These are phyloP conservation scores for Sporothrix curviconia DNA, from an alignment of 2,329 filamentous ascomycete genomes.

Conservation along the genomic window DNA sequence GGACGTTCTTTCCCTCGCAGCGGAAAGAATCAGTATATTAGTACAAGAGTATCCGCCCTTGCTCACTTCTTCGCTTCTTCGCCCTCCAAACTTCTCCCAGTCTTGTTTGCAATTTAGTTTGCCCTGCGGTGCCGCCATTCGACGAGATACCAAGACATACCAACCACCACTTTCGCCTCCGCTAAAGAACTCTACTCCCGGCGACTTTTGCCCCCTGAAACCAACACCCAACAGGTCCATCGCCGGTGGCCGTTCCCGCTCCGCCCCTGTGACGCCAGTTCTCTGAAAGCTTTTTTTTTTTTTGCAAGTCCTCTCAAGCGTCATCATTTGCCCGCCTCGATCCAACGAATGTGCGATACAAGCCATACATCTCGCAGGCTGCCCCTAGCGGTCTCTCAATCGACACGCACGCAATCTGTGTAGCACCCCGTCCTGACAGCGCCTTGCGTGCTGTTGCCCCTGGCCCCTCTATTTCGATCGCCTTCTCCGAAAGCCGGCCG, in stretches of 20 bases:
- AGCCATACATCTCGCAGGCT: constrained; percentile 1
- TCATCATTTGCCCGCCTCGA: not conserved
- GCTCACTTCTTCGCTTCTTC: not conserved
- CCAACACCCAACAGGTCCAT: too few relatives aligned
- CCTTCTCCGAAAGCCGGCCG: constrained; percentile 1
- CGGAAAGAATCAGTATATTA: not conserved
- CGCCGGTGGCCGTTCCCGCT: not conserved
- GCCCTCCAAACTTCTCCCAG: too few relatives aligned
- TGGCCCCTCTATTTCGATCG: not conserved
- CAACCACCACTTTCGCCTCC: too few relatives aligned
- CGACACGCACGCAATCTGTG: not conserved
- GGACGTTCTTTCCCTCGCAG: not conserved
- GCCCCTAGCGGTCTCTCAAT: too few relatives aligned
- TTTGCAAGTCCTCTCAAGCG: too few relatives aligned
- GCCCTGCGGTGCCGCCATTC: too few relatives aligned
- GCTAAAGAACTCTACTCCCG: too few relatives aligned
- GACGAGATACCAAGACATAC: too few relatives aligned
- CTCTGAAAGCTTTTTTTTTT: too few relatives aligned
- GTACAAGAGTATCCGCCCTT: not conserved
- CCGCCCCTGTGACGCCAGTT: not conserved
- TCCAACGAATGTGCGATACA: constrained; percentile 7
- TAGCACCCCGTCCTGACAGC: not conserved
- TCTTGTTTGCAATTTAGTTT: too few relatives aligned
- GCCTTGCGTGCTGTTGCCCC: not conserved
- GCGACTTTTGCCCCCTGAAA: too few relatives aligned